Conservation (phyloP, 768 basidiomycete species). For the Mrakia hoshinonis region DNA sequence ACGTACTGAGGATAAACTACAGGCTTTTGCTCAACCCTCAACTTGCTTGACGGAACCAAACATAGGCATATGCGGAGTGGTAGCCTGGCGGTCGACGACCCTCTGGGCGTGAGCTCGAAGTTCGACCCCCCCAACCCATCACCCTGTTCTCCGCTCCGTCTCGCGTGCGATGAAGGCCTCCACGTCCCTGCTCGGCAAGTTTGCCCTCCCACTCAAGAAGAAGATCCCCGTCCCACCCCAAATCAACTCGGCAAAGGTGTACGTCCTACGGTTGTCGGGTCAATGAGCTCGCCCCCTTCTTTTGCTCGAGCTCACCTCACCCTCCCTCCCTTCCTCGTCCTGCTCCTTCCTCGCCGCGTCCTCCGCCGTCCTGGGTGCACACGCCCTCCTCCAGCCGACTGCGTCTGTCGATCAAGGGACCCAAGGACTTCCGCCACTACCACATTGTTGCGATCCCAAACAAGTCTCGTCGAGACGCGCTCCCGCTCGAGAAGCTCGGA, state of each 20-base stretch:
- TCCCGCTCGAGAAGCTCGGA: constrained; percentile 79
- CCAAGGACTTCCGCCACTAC: background rate
- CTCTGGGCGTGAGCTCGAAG: background rate
- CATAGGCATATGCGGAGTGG: too few relatives aligned
- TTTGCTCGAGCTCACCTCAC: background rate
- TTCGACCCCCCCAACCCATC: background rate
- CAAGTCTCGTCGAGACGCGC: constrained; percentile 56
- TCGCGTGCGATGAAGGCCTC: background rate
- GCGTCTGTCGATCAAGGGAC: background rate
- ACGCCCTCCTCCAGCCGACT: background rate
- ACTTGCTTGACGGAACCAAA: too few relatives aligned
- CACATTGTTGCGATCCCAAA: constrained; percentile 15
- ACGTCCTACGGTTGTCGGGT: background rate
- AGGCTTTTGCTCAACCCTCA: too few relatives aligned
- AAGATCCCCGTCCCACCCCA: background rate
- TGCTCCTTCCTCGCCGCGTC: background rate
- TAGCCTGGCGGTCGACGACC: too few relatives aligned
- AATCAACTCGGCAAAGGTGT: constrained; percentile 1
- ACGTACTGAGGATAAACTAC: too few relatives aligned
- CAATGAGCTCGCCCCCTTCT: background rate
- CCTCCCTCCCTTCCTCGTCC: background rate
- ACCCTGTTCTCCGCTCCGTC: background rate
- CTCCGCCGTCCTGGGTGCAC: too few relatives aligned
- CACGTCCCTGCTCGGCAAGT: background rate
- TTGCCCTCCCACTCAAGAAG: background rate